These are phyloP conservation scores for Colletotrichum nymphaeae DNA, from an alignment of 2,329 filamentous ascomycete species.

Conservation along the genomic window DNA sequence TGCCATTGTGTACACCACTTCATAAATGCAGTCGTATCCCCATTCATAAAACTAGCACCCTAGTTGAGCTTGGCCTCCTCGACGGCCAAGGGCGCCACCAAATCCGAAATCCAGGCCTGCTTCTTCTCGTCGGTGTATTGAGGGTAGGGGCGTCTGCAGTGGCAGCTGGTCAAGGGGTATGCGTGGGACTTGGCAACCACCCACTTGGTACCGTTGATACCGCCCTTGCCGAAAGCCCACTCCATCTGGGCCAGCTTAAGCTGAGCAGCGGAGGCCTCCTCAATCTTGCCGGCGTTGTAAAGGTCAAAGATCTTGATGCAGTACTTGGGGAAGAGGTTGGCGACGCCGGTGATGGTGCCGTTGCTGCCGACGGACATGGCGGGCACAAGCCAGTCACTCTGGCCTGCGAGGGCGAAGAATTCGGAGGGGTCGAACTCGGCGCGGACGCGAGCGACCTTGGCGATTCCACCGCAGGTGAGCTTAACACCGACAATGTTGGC, in stretches of 20 bases:
- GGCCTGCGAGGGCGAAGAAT: conserved; percentile 78
- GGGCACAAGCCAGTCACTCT: conserved; percentile 77
- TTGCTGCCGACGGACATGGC: conserved; percentile 68
- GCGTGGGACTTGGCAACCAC: conserved; percentile 64
- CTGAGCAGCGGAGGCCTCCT: conserved; percentile 61
- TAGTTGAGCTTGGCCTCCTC: conserved; percentile 35
- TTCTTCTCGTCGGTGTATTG: conserved; percentile 52
- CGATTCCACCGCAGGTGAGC: conserved; percentile 79
- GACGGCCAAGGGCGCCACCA: conserved; percentile 29
- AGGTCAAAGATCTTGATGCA: conserved; percentile 62
- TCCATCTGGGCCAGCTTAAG: conserved; percentile 63
- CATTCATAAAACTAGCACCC: not conserved
- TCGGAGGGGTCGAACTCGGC: conserved; percentile 60
- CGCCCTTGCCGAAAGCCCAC: conserved; percentile 67
- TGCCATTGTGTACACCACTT: not conserved
- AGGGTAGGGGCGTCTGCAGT: conserved; percentile 67
- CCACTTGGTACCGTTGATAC: conserved; percentile 72
- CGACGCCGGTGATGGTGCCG: conserved; percentile 72
- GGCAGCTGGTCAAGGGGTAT: conserved; percentile 61
- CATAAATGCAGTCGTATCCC: not conserved
- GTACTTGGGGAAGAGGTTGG: conserved; percentile 69
- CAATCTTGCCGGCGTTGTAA: conserved; percentile 56
- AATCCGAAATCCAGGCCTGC: conserved; percentile 45
- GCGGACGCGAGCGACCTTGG: conserved; percentile 74
- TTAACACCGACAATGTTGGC: conserved; percentile 77